Conservation (phyloP, 2,329 filamentous ascomycete species). For the Ascocoryne sarcoides region DNA sequence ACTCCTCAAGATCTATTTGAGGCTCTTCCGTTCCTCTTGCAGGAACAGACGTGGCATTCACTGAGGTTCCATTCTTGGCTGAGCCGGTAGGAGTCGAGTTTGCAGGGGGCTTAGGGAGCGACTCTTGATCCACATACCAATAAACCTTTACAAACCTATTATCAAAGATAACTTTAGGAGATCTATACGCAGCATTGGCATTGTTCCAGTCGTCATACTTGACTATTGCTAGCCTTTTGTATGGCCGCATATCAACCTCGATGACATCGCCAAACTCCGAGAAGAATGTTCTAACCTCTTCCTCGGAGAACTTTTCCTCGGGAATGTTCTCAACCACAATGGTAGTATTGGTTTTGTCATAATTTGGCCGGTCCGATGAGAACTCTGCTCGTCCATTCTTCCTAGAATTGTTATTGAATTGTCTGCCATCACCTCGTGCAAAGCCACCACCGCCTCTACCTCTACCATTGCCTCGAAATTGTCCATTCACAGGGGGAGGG, state of each 20-base stretch:
- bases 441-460: slow-evolving; percentile 28
- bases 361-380: slow-evolving; percentile 53
- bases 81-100: slow-evolving; percentile 26
- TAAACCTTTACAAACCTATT: slow-evolving; percentile 81
- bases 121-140: slow-evolving; percentile 54
- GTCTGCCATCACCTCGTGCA: slow-evolving; percentile 23
- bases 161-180: slow-evolving; percentile 73
- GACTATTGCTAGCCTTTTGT: slow-evolving; percentile 60
- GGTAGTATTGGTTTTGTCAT: slow-evolving; percentile 47
- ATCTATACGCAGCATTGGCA: slow-evolving; percentile 63
- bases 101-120: slow-evolving; percentile 23
- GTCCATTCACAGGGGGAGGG: not conserved
- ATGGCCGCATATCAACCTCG: slow-evolving; percentile 55
- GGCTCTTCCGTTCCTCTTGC: slow-evolving; percentile 28
- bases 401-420: slow-evolving; percentile 11
- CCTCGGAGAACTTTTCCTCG: slow-evolving; percentile 58
- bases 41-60: slow-evolving; percentile 17
- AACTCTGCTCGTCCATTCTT: slow-evolving; percentile 41
- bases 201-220: slow-evolving; percentile 57
- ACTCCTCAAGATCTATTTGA: slow-evolving; percentile 61
- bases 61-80: slow-evolving; percentile 21
- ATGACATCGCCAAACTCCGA: slow-evolving; percentile 59
- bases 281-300: slow-evolving; percentile 60
- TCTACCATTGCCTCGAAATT: slow-evolving; percentile 18
- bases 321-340: slow-evolving; percentile 75